These are phyloP conservation scores for Malus domestica DNA, from an alignment of 306 rosid species.

Conservation along the genomic window DNA sequence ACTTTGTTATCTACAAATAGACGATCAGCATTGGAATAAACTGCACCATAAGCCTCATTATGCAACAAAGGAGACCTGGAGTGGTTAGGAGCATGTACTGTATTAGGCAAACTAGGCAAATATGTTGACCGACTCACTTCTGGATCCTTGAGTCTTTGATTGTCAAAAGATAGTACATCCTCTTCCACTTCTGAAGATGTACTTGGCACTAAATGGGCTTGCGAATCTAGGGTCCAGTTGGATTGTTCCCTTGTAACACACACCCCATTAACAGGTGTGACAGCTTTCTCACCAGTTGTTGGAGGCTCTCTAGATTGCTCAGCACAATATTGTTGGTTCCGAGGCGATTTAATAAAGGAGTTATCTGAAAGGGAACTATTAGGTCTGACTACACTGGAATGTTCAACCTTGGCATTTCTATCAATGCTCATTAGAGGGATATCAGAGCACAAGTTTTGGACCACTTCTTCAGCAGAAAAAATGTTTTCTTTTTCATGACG, in stretches of 20 bases:
- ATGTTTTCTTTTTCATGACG: conserved; percentile 28
- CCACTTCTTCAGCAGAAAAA: conserved; percentile 31
- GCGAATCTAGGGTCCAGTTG: conserved; percentile 43
- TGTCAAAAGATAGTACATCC: conserved; percentile 60
- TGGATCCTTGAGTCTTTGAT: conserved; percentile 76
- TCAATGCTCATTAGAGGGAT: conserved; percentile 37
- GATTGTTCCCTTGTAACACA: conserved; percentile 31
- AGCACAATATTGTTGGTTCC: conserved; percentile 22
- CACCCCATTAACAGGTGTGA: conserved; percentile 21
- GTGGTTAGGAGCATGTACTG: conserved; percentile 28
- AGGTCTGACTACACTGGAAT: conserved; percentile 28
- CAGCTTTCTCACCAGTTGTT: conserved; percentile 26
- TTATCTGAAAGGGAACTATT: conserved; percentile 35
- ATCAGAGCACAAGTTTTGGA: conserved; percentile 43
- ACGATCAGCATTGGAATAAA: conserved; percentile 33
- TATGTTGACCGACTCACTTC: conserved; percentile 51
- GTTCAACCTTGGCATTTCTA: conserved; percentile 29
- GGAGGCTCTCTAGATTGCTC: conserved; percentile 35
- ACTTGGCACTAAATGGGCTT: conserved; percentile 19
- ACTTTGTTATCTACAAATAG: conserved; percentile 28
- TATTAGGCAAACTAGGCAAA: conserved; percentile 36
- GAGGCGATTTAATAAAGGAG: conserved; percentile 26
- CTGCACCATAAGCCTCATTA: conserved; percentile 30
- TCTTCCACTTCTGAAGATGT: conserved; percentile 57
- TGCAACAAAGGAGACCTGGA: conserved; percentile 29